Evolutionary conservation across 176 grass and related monocot genomes (phyloP).

Genomic region (Bothriochloa decipiens): DNA sequence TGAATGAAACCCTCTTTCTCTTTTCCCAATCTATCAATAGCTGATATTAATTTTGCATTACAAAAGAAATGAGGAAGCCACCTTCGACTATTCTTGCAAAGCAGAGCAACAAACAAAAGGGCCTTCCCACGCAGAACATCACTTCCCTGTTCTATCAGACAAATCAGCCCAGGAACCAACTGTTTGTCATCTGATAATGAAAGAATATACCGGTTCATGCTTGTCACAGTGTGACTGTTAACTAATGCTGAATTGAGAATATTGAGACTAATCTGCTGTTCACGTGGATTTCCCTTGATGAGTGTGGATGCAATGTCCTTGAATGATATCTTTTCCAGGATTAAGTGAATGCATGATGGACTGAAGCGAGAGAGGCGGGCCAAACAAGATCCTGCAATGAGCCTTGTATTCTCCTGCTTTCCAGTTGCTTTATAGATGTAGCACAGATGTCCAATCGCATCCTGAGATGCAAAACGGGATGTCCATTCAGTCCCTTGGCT

Average conservation of each 20-base stretch:
- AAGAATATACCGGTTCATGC: conserved; percentile 75
- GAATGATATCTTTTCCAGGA: conserved; percentile 76
- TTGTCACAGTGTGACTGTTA: conserved; percentile 65
- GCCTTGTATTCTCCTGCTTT: conserved; percentile 87
- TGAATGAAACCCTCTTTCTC: conserved; percentile 86
- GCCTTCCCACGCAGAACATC: conserved; percentile 91
- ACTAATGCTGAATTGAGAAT: conserved; percentile 80
- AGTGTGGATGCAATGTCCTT: conserved; percentile 77
- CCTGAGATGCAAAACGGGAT: conserved; percentile 87
- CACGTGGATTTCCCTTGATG: conserved; percentile 80
- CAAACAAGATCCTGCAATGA: conserved; percentile 93
- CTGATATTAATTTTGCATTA: conserved; percentile 80
- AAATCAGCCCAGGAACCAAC: conserved; percentile 67
- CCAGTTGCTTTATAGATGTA: conserved; percentile 95
- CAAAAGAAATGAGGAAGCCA: conserved; percentile 95
- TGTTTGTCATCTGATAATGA: conserved; percentile 86
- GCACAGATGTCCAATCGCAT: conserved; percentile 80
- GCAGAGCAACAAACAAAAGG: conserved; percentile 86
- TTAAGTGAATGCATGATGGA: conserved; percentile 76
- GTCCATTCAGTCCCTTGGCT: conserved; percentile 94
- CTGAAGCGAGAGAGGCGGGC: conserved; percentile 80
- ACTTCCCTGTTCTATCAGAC: conserved; percentile 76
- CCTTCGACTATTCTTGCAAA: conserved; percentile 89
- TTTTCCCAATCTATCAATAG: conserved; percentile 85
- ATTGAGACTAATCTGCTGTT: conserved; percentile 92